Percentiles rank a stretch among this genome's conserved stretches.
Evolutionary conservation across 768 basidiomycete species (phyloP).

Genomic region (Cystoderma amianthinum): DNA sequence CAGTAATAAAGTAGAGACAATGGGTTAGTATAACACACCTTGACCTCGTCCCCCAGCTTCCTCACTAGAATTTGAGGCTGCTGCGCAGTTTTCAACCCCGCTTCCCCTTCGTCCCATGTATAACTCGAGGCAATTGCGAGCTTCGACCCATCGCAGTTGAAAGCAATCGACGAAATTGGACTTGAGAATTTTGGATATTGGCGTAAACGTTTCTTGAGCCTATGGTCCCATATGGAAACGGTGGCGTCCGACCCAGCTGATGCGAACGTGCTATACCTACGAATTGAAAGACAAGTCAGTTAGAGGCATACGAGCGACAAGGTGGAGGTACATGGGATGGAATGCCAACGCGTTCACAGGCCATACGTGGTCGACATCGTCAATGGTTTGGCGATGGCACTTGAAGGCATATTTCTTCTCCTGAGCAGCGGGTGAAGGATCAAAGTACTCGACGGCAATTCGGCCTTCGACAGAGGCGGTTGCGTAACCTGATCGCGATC

Average conservation of each 20-base stretch:
- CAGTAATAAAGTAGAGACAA: neutral
- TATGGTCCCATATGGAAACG: conserved; percentile 96
- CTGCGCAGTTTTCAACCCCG: conserved; percentile 58
- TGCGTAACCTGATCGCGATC: conserved; percentile 78
- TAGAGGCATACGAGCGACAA: conserved; percentile 1
- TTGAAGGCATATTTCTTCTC: conserved; percentile 91
- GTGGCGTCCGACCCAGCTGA: conserved; percentile 93
- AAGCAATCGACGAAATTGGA: conserved; percentile 73
- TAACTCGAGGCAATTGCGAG: conserved; percentile 84
- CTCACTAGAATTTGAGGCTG: conserved; percentile 56
- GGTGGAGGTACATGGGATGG: conserved; percentile 64
- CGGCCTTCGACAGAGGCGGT: conserved; percentile 97
- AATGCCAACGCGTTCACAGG: conserved; percentile 95
- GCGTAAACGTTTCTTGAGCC: conserved; percentile 89
- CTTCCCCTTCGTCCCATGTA: conserved; percentile 86
- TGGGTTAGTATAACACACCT: conserved; percentile 23
- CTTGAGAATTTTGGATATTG: conserved; percentile 79
- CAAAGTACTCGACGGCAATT: conserved; percentile 96
- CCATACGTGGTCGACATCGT: conserved; percentile 93
- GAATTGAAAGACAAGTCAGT: neutral
- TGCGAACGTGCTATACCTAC: conserved; percentile 87
- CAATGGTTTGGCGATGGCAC: conserved; percentile 82
- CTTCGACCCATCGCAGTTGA: conserved; percentile 77
- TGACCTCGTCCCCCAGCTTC: conserved; percentile 71
- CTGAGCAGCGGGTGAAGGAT: conserved; percentile 73